Conservation (phyloP, 2,329 filamentous ascomycete genomes). For the Colletotrichum sp. region DNA sequence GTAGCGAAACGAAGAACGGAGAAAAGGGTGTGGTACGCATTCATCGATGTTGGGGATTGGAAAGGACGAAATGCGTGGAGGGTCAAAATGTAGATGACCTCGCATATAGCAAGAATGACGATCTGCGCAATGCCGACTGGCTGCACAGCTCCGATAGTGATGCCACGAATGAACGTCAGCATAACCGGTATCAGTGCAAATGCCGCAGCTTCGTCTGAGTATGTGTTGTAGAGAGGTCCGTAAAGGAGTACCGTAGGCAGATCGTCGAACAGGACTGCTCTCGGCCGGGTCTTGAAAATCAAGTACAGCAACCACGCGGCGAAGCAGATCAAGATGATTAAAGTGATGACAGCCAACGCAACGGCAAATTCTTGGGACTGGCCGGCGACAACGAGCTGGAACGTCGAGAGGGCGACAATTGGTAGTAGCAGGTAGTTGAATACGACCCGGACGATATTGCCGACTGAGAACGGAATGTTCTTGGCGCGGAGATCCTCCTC, state of each 20-base stretch:
- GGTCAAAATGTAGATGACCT: conserved; percentile 87
- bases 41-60: conserved; percentile 93
- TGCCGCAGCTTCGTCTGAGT: conserved; percentile 88
- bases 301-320: conserved; percentile 80
- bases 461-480: conserved; percentile 85
- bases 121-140: conserved; percentile 92
- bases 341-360: conserved; percentile 75
- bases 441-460: conserved; percentile 81
- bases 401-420: conserved; percentile 84
- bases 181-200: conserved; percentile 89
- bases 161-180: conserved; percentile 83
- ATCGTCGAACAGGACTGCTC: conserved; percentile 91
- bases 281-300: conserved; percentile 80
- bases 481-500: conserved; percentile 91
- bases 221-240: conserved; percentile 96
- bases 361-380: conserved; percentile 74
- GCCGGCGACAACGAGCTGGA: conserved; percentile 81
- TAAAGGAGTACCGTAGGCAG: conserved; percentile 88
- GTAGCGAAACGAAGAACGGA: conserved; percentile 77
- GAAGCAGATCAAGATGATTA: conserved; percentile 75
- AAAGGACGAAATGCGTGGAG: conserved; percentile 91
- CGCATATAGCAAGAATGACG: conserved; percentile 89
- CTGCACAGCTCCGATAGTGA: conserved; percentile 92
- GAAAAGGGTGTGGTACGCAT: conserved; percentile 90
- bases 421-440: conserved; percentile 94